phyloP scores from a whole-genome alignment of 257 asterid species.

The Echium plantagineum region DNA sequence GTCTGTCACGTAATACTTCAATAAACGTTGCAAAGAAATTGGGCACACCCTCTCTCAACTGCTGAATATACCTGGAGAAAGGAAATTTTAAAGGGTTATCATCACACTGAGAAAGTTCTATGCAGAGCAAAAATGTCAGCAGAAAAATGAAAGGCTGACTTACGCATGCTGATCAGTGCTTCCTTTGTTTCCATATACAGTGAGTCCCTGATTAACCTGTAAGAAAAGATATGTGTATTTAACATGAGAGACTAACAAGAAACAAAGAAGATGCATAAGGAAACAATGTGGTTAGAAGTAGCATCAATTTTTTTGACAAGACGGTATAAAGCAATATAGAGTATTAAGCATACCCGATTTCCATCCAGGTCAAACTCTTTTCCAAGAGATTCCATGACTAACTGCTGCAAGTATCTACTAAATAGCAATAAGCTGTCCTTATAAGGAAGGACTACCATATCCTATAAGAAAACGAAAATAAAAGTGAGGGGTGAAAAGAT shows the following conservation, averaged over 20 bases:
- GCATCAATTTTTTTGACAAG: background rate
- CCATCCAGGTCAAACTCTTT: conserved; percentile 97
- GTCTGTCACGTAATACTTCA: conserved; percentile 96
- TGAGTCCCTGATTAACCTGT: conserved; percentile 92
- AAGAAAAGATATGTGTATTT: conserved; percentile 9
- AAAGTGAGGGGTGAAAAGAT: background rate
- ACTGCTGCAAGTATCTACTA: conserved; percentile 93
- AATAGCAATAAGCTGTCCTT: conserved; percentile 90
- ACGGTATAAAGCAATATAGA: background rate
- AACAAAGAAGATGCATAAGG: background rate
- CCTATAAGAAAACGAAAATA: conserved; percentile 43
- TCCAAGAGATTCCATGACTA: conserved; percentile 99
- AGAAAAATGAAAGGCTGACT: conserved; percentile 10
- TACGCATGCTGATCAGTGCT: conserved; percentile 99
- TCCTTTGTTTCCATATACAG: conserved; percentile 98
- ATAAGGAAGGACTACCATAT: conserved; percentile 99
- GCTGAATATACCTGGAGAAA: conserved; percentile 82
- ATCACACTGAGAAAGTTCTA: background rate
- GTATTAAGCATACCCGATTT: conserved; percentile 52
- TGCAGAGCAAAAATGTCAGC: background rate
- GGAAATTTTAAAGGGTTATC: conserved; percentile 1
- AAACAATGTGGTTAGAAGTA: background rate
- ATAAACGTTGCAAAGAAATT: conserved; percentile 92
- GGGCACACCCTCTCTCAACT: conserved; percentile 94
- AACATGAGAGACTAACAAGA: background rate